Base-by-base conservation (phyloP, 73 alveolate genomes). In the Symbiodinium natans region DNA sequence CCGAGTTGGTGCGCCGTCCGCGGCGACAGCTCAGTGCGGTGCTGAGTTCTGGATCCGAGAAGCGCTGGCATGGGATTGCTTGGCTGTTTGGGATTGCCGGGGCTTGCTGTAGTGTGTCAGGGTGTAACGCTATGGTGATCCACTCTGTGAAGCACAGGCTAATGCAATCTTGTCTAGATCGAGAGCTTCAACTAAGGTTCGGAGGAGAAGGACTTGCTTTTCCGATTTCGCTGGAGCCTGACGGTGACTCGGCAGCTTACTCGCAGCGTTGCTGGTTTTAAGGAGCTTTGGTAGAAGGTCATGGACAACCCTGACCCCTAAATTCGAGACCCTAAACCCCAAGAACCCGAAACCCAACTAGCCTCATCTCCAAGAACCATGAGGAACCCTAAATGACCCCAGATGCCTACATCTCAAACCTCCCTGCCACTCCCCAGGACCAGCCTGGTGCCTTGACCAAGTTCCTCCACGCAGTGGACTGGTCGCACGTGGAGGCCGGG, bases 151-250 rank as follows among this genome's bases (percentile, higher is more conserved):
- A n/a, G n/a, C n/a, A 46, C 59, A 46, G 59, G 4, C 9, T 46
- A 13, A 13, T 13, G 9, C 9, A 21, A 21, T 52, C 68, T 4
- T 52, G 68, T 52, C 68, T 27, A 52, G 68, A 52, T 52, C 68
- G 25, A 46, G 9, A 27, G 68, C 13, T 52, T 52, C 29, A 9
- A 8, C 39, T 29, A 23, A 86, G 94, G 94, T 39, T 41, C 95
- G 42, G 98, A 92, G 68, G 98, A 92, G 90, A 92, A 92, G 92
- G 92, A 74, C 82, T 40, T 92, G 82, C 98, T 92, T n/a, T 92
- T 92, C 98, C 92, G 98, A 29, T 92, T 92, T 56, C 98, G 98
- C 63, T 92, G 90, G 92, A 92, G 98, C 68, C 83, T 92, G 83
- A 74, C 98, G 3, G 98, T 48, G 2, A 41, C 97, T 38, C 21